These are phyloP conservation scores for Mariannaea sp. DNA, from an alignment of 2,329 filamentous ascomycete genomes.

Conservation along the genomic window DNA sequence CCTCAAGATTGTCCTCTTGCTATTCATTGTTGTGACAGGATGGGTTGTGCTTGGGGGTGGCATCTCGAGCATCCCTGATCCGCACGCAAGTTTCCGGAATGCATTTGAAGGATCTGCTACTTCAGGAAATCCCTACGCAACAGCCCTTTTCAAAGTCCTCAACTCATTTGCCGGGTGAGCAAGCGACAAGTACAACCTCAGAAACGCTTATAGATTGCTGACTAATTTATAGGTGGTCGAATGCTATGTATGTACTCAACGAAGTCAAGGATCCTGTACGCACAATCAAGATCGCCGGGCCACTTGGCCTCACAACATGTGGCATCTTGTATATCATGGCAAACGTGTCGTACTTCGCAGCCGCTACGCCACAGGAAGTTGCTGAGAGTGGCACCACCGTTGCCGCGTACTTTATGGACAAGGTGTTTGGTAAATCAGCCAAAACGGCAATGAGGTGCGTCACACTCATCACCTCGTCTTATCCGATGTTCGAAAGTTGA, in stretches of 20 bases:
- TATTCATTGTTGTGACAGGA: constrained; percentile 50
- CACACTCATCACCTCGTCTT: too few species aligned
- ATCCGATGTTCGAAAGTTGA: neutral
- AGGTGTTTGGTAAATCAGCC: constrained; percentile 62
- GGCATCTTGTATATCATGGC: constrained; percentile 67
- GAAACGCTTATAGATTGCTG: neutral
- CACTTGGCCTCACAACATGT: constrained; percentile 63
- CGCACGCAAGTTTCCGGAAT: neutral
- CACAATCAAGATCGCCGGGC: constrained; percentile 68
- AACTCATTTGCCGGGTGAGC: constrained; percentile 70
- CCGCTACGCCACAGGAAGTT: constrained; percentile 70
- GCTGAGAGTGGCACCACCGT: constrained; percentile 69
- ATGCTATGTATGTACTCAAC: constrained; percentile 67
- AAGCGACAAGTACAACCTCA: constrained; percentile 37
- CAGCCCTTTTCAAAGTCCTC: constrained; percentile 69
- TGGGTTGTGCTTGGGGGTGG: neutral
- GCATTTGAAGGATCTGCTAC: constrained; percentile 40
- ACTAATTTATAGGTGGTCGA: neutral
- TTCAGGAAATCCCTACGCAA: constrained; percentile 60
- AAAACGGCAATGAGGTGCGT: constrained; percentile 48
- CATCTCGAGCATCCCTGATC: neutral
- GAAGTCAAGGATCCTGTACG: constrained; percentile 70
- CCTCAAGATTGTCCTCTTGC: constrained; percentile 44
- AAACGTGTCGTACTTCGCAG: constrained; percentile 65
- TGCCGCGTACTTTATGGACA: constrained; percentile 69